A percentile compares a stretch with the other conserved stretches of the same genome.
Conservation (phyloP, 163 green algal species). For the Prototheca wickerhamii region DNA sequence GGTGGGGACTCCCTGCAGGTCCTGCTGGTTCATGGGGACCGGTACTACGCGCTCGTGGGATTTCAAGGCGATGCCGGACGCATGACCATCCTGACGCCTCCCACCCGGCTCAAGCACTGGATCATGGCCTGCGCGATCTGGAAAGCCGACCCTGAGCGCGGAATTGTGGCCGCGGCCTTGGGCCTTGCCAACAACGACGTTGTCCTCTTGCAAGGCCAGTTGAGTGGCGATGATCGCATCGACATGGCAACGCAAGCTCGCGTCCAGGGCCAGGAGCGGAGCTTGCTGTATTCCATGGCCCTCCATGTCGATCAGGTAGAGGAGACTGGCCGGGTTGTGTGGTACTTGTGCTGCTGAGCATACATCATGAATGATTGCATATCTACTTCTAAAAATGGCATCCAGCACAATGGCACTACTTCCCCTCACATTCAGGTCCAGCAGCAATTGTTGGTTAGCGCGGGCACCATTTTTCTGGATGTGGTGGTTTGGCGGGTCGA, state of each 20-base stretch:
- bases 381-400: background rate
- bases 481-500: constrained; percentile 30
- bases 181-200: background rate
- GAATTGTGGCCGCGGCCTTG: background rate
- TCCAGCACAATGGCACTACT: background rate
- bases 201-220: background rate
- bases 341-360: background rate
- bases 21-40: background rate
- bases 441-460: constrained; percentile 18
- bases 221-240: background rate
- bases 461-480: constrained; percentile 41
- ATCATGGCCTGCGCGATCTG: background rate
- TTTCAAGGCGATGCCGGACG: background rate
- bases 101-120: background rate
- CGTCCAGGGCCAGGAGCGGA: constrained; percentile 20
- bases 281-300: constrained; percentile 45
- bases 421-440: background rate
- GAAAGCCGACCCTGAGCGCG: background rate
- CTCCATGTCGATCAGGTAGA: constrained; percentile 4
- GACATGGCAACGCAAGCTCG: background rate
- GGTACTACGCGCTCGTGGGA: background rate
- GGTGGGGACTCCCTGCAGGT: background rate
- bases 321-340: background rate
- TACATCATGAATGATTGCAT: background rate
- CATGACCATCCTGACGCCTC: background rate